These are phyloP conservation scores for Lactuca saligna DNA, from an alignment of 129 eudicot genomes.

Conservation along the genomic window DNA sequence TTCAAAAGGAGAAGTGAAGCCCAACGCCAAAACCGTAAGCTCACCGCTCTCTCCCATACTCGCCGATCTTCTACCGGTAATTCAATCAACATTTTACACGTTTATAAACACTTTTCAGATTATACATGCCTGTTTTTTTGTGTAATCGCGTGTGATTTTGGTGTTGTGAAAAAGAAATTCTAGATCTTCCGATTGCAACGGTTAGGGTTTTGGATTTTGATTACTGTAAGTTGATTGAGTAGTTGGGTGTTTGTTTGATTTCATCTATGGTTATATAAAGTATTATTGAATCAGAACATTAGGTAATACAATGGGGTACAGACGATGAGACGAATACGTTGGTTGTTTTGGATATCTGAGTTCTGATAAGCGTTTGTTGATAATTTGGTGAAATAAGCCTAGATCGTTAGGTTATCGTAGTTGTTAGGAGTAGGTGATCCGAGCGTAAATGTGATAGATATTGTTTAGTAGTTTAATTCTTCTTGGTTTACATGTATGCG, in stretches of 20 bases:
- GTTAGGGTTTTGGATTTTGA: conserved; percentile 25
- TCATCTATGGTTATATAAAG: background rate
- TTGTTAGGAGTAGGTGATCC: background rate
- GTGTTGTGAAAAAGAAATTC: background rate
- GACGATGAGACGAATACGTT: background rate
- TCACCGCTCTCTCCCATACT: conserved; percentile 16
- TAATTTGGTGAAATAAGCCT: background rate
- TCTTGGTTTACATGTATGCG: conserved; percentile 1
- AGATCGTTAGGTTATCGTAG: conserved; percentile 10
- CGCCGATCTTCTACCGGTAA: conserved; percentile 28
- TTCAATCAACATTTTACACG: background rate
- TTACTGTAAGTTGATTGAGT: conserved; percentile 1
- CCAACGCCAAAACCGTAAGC: conserved; percentile 6
- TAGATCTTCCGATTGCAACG: background rate
- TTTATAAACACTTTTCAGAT: background rate
- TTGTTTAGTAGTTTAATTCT: background rate
- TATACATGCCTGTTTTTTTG: background rate
- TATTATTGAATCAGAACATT: background rate
- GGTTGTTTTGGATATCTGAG: background rate
- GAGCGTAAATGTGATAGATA: background rate
- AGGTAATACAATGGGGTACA: conserved; percentile 6
- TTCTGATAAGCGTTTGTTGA: conserved; percentile 5
- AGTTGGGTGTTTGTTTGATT: conserved; percentile 19
- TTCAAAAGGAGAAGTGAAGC: background rate
- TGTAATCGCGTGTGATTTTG: conserved; percentile 1